Conservation (phyloP, 495 filamentous ascomycete genomes). For the Daldinia childiae region DNA sequence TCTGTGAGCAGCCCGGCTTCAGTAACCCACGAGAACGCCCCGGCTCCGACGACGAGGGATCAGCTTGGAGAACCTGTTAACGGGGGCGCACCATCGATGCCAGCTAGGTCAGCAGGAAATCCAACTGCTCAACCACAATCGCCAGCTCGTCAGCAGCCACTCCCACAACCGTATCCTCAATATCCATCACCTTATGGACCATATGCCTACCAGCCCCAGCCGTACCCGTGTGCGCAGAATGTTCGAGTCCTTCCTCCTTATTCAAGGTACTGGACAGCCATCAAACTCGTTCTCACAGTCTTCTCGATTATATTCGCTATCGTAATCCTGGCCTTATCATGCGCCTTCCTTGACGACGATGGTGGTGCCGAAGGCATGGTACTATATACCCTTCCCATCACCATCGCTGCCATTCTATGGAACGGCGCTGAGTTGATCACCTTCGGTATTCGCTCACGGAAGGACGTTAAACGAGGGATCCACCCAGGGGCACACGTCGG, state of each 20-base stretch:
- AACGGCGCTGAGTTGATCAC: constrained; percentile 49
- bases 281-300: constrained; percentile 46
- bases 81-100: background rate
- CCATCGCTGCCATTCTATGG: constrained; percentile 49
- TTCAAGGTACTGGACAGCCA: constrained; percentile 28
- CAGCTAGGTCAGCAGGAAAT: constrained; percentile 5
- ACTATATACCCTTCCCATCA: constrained; percentile 31
- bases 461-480: constrained; percentile 43
- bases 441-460: constrained; percentile 35
- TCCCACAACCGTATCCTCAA: constrained; percentile 27
- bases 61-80: constrained; percentile 6
- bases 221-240: constrained; percentile 28
- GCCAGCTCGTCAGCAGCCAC: constrained; percentile 25
- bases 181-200: constrained; percentile 26
- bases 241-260: constrained; percentile 34
- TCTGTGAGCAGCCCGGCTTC: constrained; percentile 19
- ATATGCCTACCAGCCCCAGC: constrained; percentile 31
- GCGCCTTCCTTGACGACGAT: constrained; percentile 21
- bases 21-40: constrained; percentile 5
- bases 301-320: constrained; percentile 41
- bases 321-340: constrained; percentile 44
- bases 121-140: constrained; percentile 13
- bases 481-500: constrained; percentile 53
- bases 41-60: constrained; percentile 3
- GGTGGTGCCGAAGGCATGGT: constrained; percentile 4